Evolutionary conservation across 2,329 filamentous ascomycete genomes (phyloP).

Genomic region (Scedosporium dehoogii): DNA sequence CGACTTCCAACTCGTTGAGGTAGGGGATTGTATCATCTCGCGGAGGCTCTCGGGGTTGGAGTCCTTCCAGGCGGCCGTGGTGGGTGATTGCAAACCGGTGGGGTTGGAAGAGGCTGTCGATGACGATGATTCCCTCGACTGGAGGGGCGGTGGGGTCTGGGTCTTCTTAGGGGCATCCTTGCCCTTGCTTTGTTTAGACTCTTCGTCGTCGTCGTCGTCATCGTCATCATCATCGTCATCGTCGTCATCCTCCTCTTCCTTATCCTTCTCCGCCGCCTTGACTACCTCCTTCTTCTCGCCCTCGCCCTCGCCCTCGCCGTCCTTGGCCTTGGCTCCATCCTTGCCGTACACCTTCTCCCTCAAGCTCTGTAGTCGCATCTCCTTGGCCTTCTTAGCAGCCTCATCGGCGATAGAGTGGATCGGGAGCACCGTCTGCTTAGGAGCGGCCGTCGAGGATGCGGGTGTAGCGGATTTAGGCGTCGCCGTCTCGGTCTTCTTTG

Average conservation of each 20-base stretch:
- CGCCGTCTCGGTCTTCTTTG: constrained; percentile 5
- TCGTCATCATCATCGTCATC: constrained; percentile 11
- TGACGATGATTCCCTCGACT: background rate
- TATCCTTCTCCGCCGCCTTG: constrained; percentile 9
- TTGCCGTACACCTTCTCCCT: constrained; percentile 46
- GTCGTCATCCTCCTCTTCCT: constrained; percentile 11
- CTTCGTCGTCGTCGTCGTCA: constrained; percentile 9
- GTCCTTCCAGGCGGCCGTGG: constrained; percentile 9
- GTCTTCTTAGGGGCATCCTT: constrained; percentile 6
- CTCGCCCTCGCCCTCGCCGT: constrained; percentile 8
- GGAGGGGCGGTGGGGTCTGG: background rate
- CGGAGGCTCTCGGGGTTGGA: constrained; percentile 13
- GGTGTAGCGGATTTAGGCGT: background rate
- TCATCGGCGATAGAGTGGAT: constrained; percentile 53
- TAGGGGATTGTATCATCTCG: constrained; percentile 28
- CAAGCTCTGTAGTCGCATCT: constrained; percentile 42
- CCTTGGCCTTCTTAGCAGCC: constrained; percentile 54
- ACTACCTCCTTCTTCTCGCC: constrained; percentile 8
- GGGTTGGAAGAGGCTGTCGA: constrained; percentile 6
- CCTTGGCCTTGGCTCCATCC: constrained; percentile 16
- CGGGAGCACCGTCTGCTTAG: constrained; percentile 24
- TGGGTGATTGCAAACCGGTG: constrained; percentile 31
- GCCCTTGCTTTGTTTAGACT: no score
- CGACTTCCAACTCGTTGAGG: constrained; percentile 26
- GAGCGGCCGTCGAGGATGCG: constrained; percentile 8